Evolutionary conservation across 2,329 filamentous ascomycete genomes (phyloP), one percentile per base, ranked within the genome.

Genomic region (Apiospora hydei): DNA sequence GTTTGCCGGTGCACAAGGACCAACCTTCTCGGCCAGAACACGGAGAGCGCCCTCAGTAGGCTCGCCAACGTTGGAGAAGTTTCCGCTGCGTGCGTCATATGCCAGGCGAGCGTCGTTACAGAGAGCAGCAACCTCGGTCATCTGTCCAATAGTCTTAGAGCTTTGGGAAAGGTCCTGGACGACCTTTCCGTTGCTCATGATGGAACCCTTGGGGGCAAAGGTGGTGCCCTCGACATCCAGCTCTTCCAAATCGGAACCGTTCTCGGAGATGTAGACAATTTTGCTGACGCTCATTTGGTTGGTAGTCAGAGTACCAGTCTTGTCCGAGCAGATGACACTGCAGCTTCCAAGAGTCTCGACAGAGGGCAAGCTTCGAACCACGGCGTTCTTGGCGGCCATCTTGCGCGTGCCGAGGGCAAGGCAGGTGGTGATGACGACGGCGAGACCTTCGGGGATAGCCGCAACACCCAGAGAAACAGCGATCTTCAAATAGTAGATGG

Each of bases 211-310:
- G 7, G 96, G 96, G 46, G 94, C 89, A 80, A 98, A 98, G 67
- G 94, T 98, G 0, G 95, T 98, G 64, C 96, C 96, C 81, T 97
- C 92, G 43, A 99, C 93, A 73, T 96, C 92, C 67, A 98, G 88
- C 81, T 98, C 95, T 77, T 95, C 93, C 34, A 98, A 86, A 72
- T 90, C 92, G 70, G 85, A 89, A 68, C 94, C 95, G 73, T 89
- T 83, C 76, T 93, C 90, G 78, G 90, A 92, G 76, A 99, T 87
- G 81, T 95, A 94, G 67, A 98, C 93, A 71, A 98, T 85, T 84
- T 96, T 97, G 86, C 92, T 96, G 71, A 98, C 96, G 80, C 96
- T 98, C 96, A 99, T 99, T 84, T 98, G 95, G 85, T 99, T 99
- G 53, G 96, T 99, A 14, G 96, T 99, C 81, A 99, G 85, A 68